phyloP scores from a whole-genome alignment of 768 basidiomycete genomes.

The Cystoderma amianthinum region DNA sequence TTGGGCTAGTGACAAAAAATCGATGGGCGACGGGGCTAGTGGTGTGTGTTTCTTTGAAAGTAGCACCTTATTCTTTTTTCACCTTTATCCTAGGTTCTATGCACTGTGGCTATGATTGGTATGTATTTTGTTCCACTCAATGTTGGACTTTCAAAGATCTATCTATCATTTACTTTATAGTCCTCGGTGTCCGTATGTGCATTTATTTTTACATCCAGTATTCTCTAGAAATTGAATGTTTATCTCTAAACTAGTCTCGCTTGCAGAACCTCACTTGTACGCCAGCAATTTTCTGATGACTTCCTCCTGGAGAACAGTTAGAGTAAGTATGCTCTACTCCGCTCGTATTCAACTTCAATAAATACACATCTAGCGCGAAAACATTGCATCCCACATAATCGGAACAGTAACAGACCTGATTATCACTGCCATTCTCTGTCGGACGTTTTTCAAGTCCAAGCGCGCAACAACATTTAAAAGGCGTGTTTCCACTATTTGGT shows the following conservation, averaged over 20 bases:
- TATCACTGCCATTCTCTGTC: slow-evolving; percentile 3
- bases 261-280: too few relatives aligned
- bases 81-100: not conserved
- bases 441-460: not conserved
- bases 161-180: not conserved
- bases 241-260: not conserved
- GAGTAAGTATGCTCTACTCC: not conserved
- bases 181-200: not conserved
- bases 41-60: not conserved
- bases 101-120: not conserved
- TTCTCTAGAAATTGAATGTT: not conserved
- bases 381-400: slow-evolving; percentile 1
- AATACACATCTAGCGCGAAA: not conserved
- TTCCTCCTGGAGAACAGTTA: too few relatives aligned
- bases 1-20: not conserved
- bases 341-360: not conserved
- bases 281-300: too few relatives aligned
- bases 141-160: not conserved
- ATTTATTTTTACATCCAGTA: not conserved
- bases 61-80: not conserved
- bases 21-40: not conserved
- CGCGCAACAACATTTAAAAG: not conserved
- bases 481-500: not conserved
- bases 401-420: slow-evolving; percentile 4
- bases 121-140: not conserved